These are phyloP conservation scores for Paramyrothecium roridum DNA, from an alignment of 2,329 filamentous ascomycete genomes.

Conservation along the genomic window DNA sequence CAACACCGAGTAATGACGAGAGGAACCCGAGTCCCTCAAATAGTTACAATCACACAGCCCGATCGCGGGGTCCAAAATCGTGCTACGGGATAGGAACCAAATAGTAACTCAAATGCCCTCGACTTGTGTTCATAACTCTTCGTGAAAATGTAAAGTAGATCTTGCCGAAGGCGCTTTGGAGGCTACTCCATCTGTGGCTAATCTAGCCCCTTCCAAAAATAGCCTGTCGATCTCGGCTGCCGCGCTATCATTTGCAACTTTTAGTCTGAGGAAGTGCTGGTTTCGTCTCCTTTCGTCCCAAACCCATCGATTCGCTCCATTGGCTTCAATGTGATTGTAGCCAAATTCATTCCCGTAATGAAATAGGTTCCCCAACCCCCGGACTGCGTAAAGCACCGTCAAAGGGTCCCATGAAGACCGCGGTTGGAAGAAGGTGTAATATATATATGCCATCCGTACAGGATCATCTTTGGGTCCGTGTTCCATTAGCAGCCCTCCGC, in stretches of 20 bases:
- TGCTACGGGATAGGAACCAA: too few relatives aligned
- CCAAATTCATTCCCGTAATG: not conserved
- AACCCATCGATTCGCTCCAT: not conserved
- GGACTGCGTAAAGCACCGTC: slow-evolving; percentile 29
- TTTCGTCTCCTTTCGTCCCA: not conserved
- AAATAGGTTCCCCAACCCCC: not conserved
- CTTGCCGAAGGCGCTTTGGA: too few relatives aligned
- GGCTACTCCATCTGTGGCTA: not conserved
- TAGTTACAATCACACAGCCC: too few relatives aligned
- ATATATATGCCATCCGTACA: slow-evolving; percentile 33
- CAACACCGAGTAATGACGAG: too few relatives aligned
- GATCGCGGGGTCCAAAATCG: too few relatives aligned
- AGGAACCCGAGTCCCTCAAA: too few relatives aligned
- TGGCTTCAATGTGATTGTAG: not conserved
- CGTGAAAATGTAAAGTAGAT: too few relatives aligned
- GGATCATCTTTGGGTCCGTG: slow-evolving; percentile 28
- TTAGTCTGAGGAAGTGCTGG: not conserved
- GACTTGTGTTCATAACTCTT: too few relatives aligned
- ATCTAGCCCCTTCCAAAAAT: not conserved
- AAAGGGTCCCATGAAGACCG: slow-evolving; percentile 40
- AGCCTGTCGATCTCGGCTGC: not conserved
- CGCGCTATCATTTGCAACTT: not conserved
- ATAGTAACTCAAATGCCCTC: too few relatives aligned
- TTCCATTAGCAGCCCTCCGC: slow-evolving; percentile 31
- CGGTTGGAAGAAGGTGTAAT: slow-evolving; percentile 30